Base-by-base conservation (phyloP, 495 filamentous ascomycete species). In the Cercophora sp. region DNA sequence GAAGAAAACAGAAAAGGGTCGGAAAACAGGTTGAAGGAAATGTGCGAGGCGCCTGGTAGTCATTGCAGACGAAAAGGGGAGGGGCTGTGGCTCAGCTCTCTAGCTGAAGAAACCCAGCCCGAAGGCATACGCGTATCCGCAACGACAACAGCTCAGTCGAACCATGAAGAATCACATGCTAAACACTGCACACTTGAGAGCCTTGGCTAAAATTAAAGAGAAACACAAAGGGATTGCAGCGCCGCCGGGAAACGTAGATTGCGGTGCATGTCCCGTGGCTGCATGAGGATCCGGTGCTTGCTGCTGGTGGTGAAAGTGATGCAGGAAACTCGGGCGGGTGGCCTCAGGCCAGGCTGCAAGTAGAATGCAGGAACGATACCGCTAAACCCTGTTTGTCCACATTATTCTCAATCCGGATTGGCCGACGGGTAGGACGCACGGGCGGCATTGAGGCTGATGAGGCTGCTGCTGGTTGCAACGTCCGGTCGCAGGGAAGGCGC, bases 301-400 rank as follows among this genome's bases (percentile, higher is more conserved):
- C n/a, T n/a, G 29, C 29, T 13, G 29, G 13, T 32, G 6, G 29
- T 32, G 29, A 32, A 32, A 13, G 29, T 32, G n/a, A n/a, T 13
- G 29, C 29, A 32, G 6, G 29, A 32, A 32, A 32, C 13, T 43
- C 15, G 51, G 26, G 4, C 23, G 27, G 55, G 55, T 39, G 53
- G 37, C 55, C 55, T 58, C 55, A 53, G 50, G 55, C 55, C 50
- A 31, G 44, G 42, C 43, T 10, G 44, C 25, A 20, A 48, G 18
- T n/a, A 34, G 29, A 43, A 43, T 43, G 40, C 40, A 43, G 40
- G 40, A 25, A 43, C 40, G 25, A 43, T 13, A 18, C 40, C n/a
- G 40, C 40, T 43, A 22, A 25, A 24, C 1, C 10, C 10, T 43
- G 22, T 43, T n/a, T n/a, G n/a, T n/a, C n/a, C n/a, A n/a, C n/a